Percentiles rank a stretch among this genome's conserved stretches.
phyloP scores from a whole-genome alignment of 2,329 filamentous ascomycete species.

The Ophiostoma angusticollis region DNA sequence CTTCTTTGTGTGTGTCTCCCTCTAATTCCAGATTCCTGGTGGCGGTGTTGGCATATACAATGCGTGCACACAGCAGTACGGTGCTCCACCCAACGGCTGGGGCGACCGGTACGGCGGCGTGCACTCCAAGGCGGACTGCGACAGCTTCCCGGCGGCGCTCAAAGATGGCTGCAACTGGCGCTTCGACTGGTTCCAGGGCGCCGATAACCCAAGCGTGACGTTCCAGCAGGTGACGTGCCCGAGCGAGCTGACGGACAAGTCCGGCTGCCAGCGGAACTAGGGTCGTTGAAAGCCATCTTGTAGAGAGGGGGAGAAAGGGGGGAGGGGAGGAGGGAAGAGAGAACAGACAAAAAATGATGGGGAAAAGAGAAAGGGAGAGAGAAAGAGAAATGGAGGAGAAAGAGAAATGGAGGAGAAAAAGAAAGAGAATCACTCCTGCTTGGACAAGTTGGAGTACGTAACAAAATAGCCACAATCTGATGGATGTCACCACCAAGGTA shows the following conservation, averaged over 20 bases:
- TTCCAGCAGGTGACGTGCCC: constrained; percentile 46
- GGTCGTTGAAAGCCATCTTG: no score
- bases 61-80: constrained; percentile 32
- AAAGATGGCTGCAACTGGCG: constrained; percentile 49
- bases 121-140: constrained; percentile 35
- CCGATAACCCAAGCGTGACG: constrained; percentile 42
- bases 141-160: constrained; percentile 37
- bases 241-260: constrained; percentile 29
- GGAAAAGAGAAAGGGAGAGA: not conserved
- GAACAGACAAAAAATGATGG: not conserved
- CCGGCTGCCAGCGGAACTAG: constrained; percentile 22
- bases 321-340: not conserved
- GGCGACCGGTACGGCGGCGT: constrained; percentile 48
- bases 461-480: no score
- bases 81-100: constrained; percentile 35
- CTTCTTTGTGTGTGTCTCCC: not conserved
- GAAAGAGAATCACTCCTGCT: no score
- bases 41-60: constrained; percentile 42
- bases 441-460: no score
- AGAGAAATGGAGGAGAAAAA: no score
- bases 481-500: no score
- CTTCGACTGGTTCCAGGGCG: constrained; percentile 49
- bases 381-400: no score
- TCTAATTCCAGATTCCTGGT: constrained; percentile 28
- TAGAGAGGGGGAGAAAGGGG: not conserved